Evolutionary conservation across 129 eudicot genomes (phyloP).

Genomic region (Chrysanthemum seticuspe): DNA sequence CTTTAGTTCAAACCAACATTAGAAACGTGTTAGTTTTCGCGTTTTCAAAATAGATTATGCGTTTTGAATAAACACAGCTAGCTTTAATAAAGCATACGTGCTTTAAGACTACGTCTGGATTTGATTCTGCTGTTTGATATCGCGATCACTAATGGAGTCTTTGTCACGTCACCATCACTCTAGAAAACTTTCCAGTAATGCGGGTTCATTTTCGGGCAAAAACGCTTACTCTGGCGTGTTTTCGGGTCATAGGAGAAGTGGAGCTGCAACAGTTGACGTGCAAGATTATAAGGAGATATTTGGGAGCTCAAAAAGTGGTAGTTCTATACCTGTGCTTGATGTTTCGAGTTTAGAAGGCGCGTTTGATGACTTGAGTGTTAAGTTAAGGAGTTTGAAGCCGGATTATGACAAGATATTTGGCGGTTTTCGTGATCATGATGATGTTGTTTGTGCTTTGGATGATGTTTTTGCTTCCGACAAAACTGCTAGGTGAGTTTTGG

Average conservation of each 20-base stretch:
- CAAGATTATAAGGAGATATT: constrained; percentile 80
- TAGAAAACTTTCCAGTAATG: constrained; percentile 44
- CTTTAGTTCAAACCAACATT: constrained; percentile 24
- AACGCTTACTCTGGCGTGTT: constrained; percentile 62
- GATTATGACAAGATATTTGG: constrained; percentile 78
- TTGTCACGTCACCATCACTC: constrained; percentile 47
- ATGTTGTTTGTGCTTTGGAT: constrained; percentile 40
- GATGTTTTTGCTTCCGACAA: constrained; percentile 31
- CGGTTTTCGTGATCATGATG: constrained; percentile 44
- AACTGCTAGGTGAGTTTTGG: not conserved
- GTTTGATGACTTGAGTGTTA: constrained; percentile 22
- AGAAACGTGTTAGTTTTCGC: too few relatives aligned
- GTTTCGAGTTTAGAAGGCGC: constrained; percentile 41
- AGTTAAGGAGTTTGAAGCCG: constrained; percentile 39
- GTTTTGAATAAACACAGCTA: not conserved
- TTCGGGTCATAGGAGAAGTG: constrained; percentile 34
- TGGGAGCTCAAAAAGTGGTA: constrained; percentile 30
- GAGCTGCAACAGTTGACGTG: constrained; percentile 19
- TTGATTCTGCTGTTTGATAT: too few relatives aligned
- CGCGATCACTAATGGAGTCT: constrained; percentile 45
- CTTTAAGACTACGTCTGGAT: not conserved
- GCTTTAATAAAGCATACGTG: not conserved
- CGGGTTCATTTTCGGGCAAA: constrained; percentile 39
- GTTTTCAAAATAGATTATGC: too few relatives aligned
- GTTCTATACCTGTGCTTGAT: constrained; percentile 80